A percentile compares a stretch with the other conserved stretches of the same genome.
These are phyloP conservation scores for Dendrocalamus latiflorus DNA, from an alignment of 202 grass and related monocot genomes.

Conservation along the genomic window DNA sequence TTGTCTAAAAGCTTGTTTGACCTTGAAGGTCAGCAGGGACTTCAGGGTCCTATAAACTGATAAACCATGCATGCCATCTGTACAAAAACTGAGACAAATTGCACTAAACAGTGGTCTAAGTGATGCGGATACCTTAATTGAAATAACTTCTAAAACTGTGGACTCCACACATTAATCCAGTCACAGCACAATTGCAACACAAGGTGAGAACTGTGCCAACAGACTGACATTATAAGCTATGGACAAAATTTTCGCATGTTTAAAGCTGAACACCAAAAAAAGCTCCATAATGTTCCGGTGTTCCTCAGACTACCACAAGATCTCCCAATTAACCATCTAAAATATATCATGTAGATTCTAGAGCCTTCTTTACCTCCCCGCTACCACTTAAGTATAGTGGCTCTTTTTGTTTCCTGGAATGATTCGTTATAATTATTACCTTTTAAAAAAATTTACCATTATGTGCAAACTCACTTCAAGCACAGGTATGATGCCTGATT, in stretches of 20 bases:
- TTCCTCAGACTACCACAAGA: neutral
- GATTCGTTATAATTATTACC: neutral
- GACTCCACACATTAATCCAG: neutral
- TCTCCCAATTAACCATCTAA: neutral
- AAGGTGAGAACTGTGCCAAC: neutral
- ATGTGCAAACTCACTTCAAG: neutral
- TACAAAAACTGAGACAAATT: neutral
- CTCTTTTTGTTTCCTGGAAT: neutral
- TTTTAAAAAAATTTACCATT: neutral
- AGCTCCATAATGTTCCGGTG: neutral
- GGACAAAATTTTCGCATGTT: neutral
- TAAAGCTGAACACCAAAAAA: slow-evolving; percentile 3
- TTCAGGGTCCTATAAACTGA: slow-evolving; percentile 4
- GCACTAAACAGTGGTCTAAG: slow-evolving; percentile 1
- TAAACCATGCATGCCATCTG: neutral
- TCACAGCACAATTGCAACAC: neutral
- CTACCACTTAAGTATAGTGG: neutral
- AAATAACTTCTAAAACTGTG: neutral
- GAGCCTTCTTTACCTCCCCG: neutral
- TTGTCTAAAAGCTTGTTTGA: neutral
- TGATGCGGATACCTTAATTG: neutral
- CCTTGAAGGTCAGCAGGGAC: neutral
- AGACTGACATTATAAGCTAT: neutral
- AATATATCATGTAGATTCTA: neutral
- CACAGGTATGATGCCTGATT: neutral